Base-by-base conservation (phyloP, 2,329 filamentous ascomycete genomes). In the Fusarium scirpi region DNA sequence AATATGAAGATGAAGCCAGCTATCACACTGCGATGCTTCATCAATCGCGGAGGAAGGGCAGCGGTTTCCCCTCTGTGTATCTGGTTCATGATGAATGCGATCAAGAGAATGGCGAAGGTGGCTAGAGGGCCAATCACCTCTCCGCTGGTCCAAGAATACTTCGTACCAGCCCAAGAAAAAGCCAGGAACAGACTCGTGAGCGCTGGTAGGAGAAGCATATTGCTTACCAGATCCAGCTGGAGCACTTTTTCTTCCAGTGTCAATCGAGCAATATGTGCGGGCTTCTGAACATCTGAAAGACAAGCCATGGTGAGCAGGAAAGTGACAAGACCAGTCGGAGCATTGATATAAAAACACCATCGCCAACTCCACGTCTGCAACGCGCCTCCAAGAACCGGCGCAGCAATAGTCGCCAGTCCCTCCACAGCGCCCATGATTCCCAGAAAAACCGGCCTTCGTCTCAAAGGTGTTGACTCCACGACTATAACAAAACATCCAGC, bases 131-230 rank as follows among this genome's bases (percentile, higher is more conserved):
- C 79, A 32, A 84, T 77, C 40, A 84, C 78, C n/a, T 65, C 51
- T 2, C 69, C 72, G 8, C 65, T 71, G 3, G 34, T 41, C 75
- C 74, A 76, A 0, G 63, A 20, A 24, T 80, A 78, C 20, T 73
- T 78, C 10, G 70, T 76, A 3, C 81, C 82, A 9, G 80, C 82
- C 83, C 83, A 86, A 16, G 85, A 83, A 4, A 86, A 76, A 0
- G 83, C 83, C 6, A 86, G 73, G 0, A 86, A 74, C 6, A 85
- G 79, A 61, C 83, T 85, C 24, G 84, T 75, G 3, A 85, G 80
- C 2, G 80, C 58, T 0, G 74, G 74, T 32, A 78, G 58, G 20
- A 79, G 69, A 0, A 78, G 29, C 2, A 72, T 6, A 20, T 73
- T 76, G 43, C 77, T 78, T 0, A 64, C 1, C 0, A 73, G n/a